These are phyloP conservation scores for Flammula alnicola DNA, from an alignment of 1,284 basidiomycete species.

Conservation along the genomic window DNA sequence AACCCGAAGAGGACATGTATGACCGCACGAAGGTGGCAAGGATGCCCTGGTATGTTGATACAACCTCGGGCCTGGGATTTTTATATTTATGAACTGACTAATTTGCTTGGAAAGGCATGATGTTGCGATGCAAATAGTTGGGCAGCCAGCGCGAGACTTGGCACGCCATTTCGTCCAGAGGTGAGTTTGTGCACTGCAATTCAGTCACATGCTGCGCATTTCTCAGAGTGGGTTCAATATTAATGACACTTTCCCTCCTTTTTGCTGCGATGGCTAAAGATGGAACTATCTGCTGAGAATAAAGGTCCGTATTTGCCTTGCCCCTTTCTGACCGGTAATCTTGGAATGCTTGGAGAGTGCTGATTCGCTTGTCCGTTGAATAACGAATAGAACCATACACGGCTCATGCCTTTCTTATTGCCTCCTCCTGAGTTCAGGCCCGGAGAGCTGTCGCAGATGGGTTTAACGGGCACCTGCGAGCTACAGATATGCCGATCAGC, in stretches of 20 bases:
- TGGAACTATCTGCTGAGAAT: conserved; percentile 93
- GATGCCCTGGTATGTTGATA: conserved; percentile 86
- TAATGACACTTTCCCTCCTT: conserved; percentile 13
- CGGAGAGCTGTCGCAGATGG: conserved; percentile 79
- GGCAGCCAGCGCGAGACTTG: conserved; percentile 94
- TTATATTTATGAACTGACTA: conserved; percentile 1
- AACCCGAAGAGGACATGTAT: conserved; percentile 95
- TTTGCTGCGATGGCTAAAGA: conserved; percentile 39
- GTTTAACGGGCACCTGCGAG: conserved; percentile 95
- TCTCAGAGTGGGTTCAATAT: conserved; percentile 18
- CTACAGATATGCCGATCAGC: conserved; percentile 96
- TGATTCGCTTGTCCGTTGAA: conserved; percentile 14
- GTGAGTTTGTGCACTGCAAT: conserved; percentile 40
- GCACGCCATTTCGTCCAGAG: conserved; percentile 96
- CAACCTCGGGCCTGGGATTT: conserved; percentile 1
- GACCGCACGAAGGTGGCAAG: conserved; percentile 88
- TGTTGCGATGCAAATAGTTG: conserved; percentile 93
- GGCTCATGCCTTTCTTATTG: conserved; percentile 92
- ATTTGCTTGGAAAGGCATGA: conserved; percentile 76
- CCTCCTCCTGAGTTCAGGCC: conserved; percentile 93
- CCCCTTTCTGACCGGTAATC: conserved; percentile 2
- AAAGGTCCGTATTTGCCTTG: conserved; percentile 59
- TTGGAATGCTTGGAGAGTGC: conserved; percentile 2
- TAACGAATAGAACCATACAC: conserved; percentile 77
- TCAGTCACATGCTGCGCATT: conserved; percentile 24